A percentile compares a stretch with the other conserved stretches of the same genome.
Evolutionary conservation across 176 grass and related monocot species (phyloP).

Genomic region (Zea luxurians): DNA sequence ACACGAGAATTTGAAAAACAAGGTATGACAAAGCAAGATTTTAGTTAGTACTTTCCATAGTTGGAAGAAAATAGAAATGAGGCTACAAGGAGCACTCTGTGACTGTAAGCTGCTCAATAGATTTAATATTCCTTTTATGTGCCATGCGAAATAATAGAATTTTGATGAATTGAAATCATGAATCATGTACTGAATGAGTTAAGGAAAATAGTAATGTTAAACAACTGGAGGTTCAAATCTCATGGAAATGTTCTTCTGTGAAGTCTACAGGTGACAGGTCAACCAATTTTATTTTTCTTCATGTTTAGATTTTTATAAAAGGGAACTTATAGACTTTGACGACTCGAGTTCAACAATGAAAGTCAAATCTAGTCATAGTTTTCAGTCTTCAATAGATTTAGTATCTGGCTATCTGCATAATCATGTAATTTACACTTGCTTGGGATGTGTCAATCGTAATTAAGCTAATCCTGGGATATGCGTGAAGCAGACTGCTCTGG

Average conservation of each 20-base stretch:
- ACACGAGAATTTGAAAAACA: not conserved
- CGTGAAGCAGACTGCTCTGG: conserved; percentile 21
- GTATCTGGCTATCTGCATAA: conserved; percentile 13
- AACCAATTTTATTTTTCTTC: not conserved
- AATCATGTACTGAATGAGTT: not conserved
- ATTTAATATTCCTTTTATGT: not conserved
- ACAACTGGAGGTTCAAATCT: not conserved
- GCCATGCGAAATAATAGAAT: not conserved
- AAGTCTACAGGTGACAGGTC: not conserved
- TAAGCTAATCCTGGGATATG: conserved; percentile 31
- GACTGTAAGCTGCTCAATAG: not conserved
- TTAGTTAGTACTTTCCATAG: not conserved
- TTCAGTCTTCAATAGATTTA: conserved; percentile 2
- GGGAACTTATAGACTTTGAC: not conserved
- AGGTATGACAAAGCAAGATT: not conserved
- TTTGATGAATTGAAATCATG: not conserved
- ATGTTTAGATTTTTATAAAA: not conserved
- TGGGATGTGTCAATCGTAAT: conserved; percentile 9
- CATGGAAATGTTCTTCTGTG: not conserved
- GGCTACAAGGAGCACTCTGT: not conserved
- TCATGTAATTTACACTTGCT: conserved; percentile 8
- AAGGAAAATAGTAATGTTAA: not conserved
- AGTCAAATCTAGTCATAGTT: not conserved
- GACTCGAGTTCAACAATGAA: not conserved
- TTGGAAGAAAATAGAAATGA: not conserved